Evolutionary conservation across 306 rosid species (phyloP).

Genomic region (Erythrophleum fordii): DNA sequence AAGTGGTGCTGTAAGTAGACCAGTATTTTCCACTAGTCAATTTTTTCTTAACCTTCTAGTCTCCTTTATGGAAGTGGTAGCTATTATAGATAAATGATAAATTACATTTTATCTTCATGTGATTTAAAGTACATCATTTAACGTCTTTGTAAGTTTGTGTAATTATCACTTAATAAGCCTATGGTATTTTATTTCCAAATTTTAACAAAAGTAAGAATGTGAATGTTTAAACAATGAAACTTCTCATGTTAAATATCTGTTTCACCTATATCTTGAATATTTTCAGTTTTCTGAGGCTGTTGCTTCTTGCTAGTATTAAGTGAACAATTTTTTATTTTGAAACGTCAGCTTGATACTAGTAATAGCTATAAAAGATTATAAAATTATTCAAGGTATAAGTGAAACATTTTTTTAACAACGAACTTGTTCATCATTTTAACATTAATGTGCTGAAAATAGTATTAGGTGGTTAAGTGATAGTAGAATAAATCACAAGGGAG

Average conservation of each 20-base stretch:
- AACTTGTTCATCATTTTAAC: background rate
- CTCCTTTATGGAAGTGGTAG: constrained; percentile 20
- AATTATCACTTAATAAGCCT: background rate
- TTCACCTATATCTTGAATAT: background rate
- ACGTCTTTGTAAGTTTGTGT: background rate
- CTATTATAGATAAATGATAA: background rate
- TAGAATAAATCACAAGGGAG: background rate
- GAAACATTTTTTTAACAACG: background rate
- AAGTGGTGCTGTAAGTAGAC: constrained; percentile 73
- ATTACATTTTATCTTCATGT: background rate
- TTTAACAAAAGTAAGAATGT: background rate
- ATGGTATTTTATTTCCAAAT: background rate
- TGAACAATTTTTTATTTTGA: background rate
- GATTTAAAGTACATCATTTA: background rate
- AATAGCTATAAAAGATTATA: background rate
- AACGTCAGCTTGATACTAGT: background rate
- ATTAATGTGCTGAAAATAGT: background rate
- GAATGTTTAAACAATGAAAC: background rate
- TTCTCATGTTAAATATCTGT: background rate
- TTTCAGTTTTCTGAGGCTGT: background rate
- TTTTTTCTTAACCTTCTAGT: constrained; percentile 19
- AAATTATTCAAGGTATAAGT: no score
- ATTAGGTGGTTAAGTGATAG: background rate
- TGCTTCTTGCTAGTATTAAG: background rate
- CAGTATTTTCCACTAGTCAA: constrained; percentile 2